These are phyloP conservation scores for Aspergillus nidulans DNA, from an alignment of 495 filamentous ascomycete genomes.

Conservation along the genomic window DNA sequence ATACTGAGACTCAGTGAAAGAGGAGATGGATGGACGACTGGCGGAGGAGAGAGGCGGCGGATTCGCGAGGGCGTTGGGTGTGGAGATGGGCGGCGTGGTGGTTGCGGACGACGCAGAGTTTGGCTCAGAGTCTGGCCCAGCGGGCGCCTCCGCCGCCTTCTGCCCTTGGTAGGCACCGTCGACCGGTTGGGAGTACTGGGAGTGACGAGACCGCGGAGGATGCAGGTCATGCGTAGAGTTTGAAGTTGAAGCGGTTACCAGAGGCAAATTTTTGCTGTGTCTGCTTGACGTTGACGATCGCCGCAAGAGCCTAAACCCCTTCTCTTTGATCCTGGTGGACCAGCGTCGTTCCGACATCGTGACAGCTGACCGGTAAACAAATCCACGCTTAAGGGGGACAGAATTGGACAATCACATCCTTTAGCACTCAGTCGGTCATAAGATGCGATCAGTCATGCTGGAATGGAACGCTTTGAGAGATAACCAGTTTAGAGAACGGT, in stretches of 20 bases:
- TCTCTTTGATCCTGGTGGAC: constrained; percentile 35
- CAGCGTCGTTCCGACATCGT: constrained; percentile 35
- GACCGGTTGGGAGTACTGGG: background rate
- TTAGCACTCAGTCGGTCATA: background rate
- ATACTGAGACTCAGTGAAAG: constrained; percentile 10
- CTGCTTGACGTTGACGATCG: constrained; percentile 35
- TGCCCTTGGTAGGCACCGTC: background rate
- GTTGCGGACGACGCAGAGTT: constrained; percentile 4
- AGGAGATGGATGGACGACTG: constrained; percentile 10
- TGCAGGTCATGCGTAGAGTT: constrained; percentile 4
- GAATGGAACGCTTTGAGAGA: background rate
- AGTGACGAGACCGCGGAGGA: background rate
- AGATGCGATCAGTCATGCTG: background rate
- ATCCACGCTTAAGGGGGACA: background rate
- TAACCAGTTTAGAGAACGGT: background rate
- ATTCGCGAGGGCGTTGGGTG: constrained; percentile 5
- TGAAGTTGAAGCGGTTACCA: background rate
- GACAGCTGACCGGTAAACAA: constrained; percentile 11
- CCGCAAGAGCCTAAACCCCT: constrained; percentile 23
- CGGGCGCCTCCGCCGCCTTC: constrained; percentile 8
- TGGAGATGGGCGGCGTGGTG: constrained; percentile 3
- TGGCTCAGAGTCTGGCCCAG: constrained; percentile 15
- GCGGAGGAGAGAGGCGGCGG: constrained; percentile 7
- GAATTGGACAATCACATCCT: background rate
- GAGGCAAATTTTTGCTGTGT: background rate